These are phyloP conservation scores for Pythium folliculosum DNA, from an alignment of 352 stramenopile genomes.

Conservation along the genomic window DNA sequence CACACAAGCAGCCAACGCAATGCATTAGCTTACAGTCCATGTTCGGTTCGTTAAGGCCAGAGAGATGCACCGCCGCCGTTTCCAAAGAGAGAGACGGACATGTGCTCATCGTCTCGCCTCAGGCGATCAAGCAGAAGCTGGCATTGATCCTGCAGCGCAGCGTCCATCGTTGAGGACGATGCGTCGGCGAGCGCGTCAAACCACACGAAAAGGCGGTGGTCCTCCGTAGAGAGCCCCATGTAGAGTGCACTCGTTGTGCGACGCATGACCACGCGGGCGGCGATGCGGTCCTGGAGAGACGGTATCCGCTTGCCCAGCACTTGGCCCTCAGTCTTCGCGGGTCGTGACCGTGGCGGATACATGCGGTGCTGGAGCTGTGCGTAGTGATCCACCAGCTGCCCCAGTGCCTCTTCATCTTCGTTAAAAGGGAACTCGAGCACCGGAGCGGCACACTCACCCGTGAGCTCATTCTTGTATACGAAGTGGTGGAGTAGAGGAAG, in stretches of 20 bases:
- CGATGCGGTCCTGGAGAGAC: slow-evolving; percentile 34
- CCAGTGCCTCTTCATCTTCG: slow-evolving; percentile 28
- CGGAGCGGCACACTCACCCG: slow-evolving; percentile 51
- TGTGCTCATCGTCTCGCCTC: slow-evolving; percentile 52
- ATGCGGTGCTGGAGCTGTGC: slow-evolving; percentile 57
- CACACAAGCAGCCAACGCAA: background rate
- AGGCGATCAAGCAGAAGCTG: slow-evolving; percentile 61
- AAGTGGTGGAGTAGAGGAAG: slow-evolving; percentile 66
- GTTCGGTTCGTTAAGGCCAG: slow-evolving; percentile 19
- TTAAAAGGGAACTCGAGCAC: slow-evolving; percentile 53
- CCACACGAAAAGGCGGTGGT: slow-evolving; percentile 57
- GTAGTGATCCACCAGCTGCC: slow-evolving; percentile 54
- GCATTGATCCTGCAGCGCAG: slow-evolving; percentile 41
- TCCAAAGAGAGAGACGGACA: slow-evolving; percentile 40
- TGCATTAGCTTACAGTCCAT: slow-evolving; percentile 5
- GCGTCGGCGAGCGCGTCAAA: slow-evolving; percentile 49
- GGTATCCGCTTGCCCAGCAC: slow-evolving; percentile 50
- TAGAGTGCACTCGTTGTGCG: slow-evolving; percentile 51
- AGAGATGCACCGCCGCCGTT: slow-evolving; percentile 26
- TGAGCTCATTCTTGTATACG: slow-evolving; percentile 71
- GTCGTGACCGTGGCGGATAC: slow-evolving; percentile 31
- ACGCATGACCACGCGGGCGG: slow-evolving; percentile 52
- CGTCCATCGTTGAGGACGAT: slow-evolving; percentile 35
- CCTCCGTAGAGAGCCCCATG: slow-evolving; percentile 51
- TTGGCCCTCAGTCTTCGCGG: slow-evolving; percentile 37